Base-by-base conservation (phyloP, 306 rosid genomes). In the Lagenaria siceraria region DNA sequence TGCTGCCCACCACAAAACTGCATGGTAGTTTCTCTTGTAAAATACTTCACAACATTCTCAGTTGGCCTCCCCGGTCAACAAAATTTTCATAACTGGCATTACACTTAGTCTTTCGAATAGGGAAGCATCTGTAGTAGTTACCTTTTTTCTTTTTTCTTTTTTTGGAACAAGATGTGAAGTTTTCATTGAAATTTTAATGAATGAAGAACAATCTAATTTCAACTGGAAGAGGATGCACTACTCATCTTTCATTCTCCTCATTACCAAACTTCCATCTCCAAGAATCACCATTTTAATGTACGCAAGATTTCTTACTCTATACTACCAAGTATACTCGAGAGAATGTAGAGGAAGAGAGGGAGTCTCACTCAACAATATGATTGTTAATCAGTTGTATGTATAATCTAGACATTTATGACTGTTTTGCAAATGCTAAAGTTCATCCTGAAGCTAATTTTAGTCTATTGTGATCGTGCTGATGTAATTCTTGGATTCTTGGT, bases 401-500 rank as follows among this genome's bases (percentile, higher is more conserved):
- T 61, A 61, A 29, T 29, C 35, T 61, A 13, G 68, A 14, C 68
- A 4, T 62, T 31, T 62, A 15, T 62, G 15, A 62, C 22, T 4
- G 35, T 61, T 61, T 29, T 17, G 48, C 14, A 35, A 18, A 64
- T 64, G 25, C 48, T 35, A 35, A 64, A 35, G 35, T 64, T 19
- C 22, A 64, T n/a, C 48, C 15, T 64, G 13, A 64, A 64, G 46
- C 48, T 18, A 35, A 8, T 64, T 64, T 48, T 76, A 33, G 80
- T 65, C 54, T 74, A 54, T 66, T 49, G 46, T 24, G 54, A 66
- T 58, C 53, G 3, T 25, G 22, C 38, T 25, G 68, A 33, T 15
- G 87, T 12, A 63, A 75, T 60, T 21, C 66, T 46, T 76, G 69
- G 61, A 36, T 38, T 85, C 82, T 80, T 80, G 82, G 55, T 90